Percentiles rank a stretch among this genome's conserved stretches.
phyloP scores from a whole-genome alignment of 805 yeast genomes.

The Spathaspora hagerdaliae region DNA sequence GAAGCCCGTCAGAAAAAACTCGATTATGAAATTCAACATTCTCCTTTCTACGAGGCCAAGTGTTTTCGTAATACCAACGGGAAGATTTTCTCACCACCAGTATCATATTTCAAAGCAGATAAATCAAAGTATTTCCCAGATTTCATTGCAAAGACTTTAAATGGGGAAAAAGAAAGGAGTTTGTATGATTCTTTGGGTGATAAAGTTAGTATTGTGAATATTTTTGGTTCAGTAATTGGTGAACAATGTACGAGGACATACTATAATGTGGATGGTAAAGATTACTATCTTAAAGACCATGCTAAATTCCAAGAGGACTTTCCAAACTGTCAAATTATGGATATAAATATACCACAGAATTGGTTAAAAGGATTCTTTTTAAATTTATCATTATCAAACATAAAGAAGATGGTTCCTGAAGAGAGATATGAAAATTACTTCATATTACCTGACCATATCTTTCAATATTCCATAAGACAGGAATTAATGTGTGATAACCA shows the following conservation, averaged over 20 bases:
- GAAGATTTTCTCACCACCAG: conserved; percentile 78
- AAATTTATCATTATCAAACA: conserved; percentile 43
- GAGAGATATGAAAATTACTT: conserved; percentile 57
- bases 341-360: conserved; percentile 72
- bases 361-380: conserved; percentile 59
- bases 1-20: conserved; percentile 35
- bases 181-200: conserved; percentile 38
- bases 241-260: conserved; percentile 61
- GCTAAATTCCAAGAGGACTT: conserved; percentile 33
- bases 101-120: conserved; percentile 69
- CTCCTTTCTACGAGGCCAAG: conserved; percentile 41
- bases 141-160: conserved; percentile 53
- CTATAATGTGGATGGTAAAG: conserved; percentile 44
- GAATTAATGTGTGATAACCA: conserved; percentile 64
- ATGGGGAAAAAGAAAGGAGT: conserved; percentile 27
- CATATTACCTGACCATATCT: conserved; percentile 55
- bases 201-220: conserved; percentile 59
- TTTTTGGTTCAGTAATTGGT: conserved; percentile 68
- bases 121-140: conserved; percentile 82
- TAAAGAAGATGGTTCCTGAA: conserved; percentile 42
- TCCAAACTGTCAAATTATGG: conserved; percentile 67
- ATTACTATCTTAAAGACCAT: conserved; percentile 36
- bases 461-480: conserved; percentile 55
- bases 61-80: conserved; percentile 71
- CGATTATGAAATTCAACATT: conserved; percentile 40